A percentile compares a stretch with the other conserved stretches of the same genome.
These are phyloP conservation scores for Singerocomus rubriflavus DNA, from an alignment of 1,284 basidiomycete species.

Conservation along the genomic window DNA sequence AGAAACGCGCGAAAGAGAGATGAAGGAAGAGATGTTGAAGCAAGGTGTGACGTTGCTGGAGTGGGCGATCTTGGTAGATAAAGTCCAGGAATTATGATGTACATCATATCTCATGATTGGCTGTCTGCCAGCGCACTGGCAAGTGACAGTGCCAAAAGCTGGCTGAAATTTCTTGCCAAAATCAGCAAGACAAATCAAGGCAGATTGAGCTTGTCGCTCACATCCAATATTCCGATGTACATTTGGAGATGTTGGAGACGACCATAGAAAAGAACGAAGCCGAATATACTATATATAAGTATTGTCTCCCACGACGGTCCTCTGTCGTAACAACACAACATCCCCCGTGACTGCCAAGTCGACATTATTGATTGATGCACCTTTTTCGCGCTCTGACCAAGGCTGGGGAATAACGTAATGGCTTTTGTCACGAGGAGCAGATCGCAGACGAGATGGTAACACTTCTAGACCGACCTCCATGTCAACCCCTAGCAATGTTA, in stretches of 20 bases:
- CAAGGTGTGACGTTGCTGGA: conserved; percentile 66
- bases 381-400: too few species aligned
- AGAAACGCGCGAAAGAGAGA: conserved; percentile 60
- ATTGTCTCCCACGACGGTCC: too few species aligned
- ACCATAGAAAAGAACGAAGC: background rate
- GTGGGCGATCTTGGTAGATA: conserved; percentile 74
- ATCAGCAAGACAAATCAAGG: background rate
- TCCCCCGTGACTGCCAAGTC: too few species aligned
- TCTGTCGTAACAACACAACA: too few species aligned
- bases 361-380: too few species aligned
- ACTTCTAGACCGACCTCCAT: too few species aligned
- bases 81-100: conserved; percentile 28
- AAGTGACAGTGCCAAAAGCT: conserved; percentile 6
- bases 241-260: background rate
- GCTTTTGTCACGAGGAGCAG: too few species aligned
- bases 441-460: too few species aligned
- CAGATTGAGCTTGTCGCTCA: background rate
- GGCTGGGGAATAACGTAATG: too few species aligned
- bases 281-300: too few species aligned
- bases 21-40: conserved; percentile 62
- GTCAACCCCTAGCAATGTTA: too few species aligned
- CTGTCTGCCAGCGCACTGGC: background rate
- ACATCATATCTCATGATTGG: background rate
- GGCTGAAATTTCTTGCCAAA: background rate
- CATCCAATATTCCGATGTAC: background rate